Evolutionary conservation across 345 rosid genomes (phyloP).

Genomic region (Citrus inodora): DNA sequence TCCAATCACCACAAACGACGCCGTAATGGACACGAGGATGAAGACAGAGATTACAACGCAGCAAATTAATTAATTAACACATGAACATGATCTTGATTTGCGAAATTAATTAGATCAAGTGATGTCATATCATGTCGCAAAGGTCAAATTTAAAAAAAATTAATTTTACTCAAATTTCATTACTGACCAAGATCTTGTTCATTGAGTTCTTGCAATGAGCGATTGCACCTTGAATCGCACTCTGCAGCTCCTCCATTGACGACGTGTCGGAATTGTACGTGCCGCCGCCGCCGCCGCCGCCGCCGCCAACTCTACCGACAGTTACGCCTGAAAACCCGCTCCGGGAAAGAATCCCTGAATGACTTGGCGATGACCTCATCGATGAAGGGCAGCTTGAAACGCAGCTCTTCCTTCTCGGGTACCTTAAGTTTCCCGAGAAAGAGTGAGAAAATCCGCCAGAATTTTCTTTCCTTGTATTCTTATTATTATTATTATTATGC

Average conservation of each 20-base stretch:
- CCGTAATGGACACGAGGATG: not conserved
- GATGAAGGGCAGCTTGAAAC: conserved; percentile 86
- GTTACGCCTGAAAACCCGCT: conserved; percentile 28
- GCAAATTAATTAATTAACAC: not conserved
- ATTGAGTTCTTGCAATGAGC: conserved; percentile 87
- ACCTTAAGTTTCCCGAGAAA: conserved; percentile 83
- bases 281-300: conserved; percentile 14
- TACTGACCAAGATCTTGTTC: conserved; percentile 48
- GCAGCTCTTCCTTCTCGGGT: conserved; percentile 61
- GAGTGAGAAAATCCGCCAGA: conserved; percentile 46
- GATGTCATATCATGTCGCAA: not conserved
- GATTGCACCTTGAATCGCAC: conserved; percentile 93
- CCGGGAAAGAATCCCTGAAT: conserved; percentile 69
- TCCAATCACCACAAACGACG: not conserved
- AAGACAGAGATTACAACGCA: not conserved
- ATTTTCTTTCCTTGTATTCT: conserved; percentile 25
- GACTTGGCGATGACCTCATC: conserved; percentile 85
- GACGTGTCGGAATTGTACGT: conserved; percentile 32
- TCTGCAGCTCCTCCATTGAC: conserved; percentile 87
- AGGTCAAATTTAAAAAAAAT: not conserved
- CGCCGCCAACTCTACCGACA: not conserved
- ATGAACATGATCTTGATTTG: not conserved
- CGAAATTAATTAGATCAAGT: not conserved
- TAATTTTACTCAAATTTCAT: conserved; percentile 23
- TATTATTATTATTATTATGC: not conserved